A percentile compares a stretch with the other conserved stretches of the same genome.
These are phyloP conservation scores for Curvularia sp. DNA, from an alignment of 2,329 filamentous ascomycete genomes.

Conservation along the genomic window DNA sequence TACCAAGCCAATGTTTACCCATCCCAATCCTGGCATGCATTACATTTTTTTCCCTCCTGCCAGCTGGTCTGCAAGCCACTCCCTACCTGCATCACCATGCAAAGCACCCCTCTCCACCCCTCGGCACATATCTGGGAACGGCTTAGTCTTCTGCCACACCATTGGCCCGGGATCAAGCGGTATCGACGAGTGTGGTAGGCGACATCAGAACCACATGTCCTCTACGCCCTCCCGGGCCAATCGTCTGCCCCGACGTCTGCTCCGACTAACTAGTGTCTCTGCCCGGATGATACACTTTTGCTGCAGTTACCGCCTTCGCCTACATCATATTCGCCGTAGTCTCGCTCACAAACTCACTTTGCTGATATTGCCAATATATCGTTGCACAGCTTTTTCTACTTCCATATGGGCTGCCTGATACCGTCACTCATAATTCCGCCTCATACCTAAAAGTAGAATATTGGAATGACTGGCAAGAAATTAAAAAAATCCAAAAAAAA, in stretches of 20 bases:
- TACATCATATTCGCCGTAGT: constrained; percentile 6
- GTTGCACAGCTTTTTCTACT: background rate
- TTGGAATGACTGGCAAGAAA: background rate
- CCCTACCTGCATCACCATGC: constrained; percentile 25
- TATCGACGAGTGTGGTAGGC: constrained; percentile 26
- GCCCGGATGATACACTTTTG: constrained; percentile 4
- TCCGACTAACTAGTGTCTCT: constrained; percentile 8
- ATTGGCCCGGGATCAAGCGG: constrained; percentile 23
- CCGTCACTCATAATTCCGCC: background rate
- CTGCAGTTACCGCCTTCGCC: constrained; percentile 1
- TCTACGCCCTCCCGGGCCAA: constrained; percentile 25
- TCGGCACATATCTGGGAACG: constrained; percentile 34
- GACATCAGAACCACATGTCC: constrained; percentile 35
- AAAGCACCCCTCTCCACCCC: constrained; percentile 14
- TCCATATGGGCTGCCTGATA: background rate
- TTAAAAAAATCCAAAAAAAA: background rate
- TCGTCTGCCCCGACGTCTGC: constrained; percentile 14
- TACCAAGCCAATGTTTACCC: constrained; percentile 13
- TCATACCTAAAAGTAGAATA: background rate
- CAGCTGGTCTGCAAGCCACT: constrained; percentile 34
- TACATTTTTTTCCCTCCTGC: constrained; percentile 15
- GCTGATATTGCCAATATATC: constrained; percentile 18
- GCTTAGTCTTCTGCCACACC: constrained; percentile 28
- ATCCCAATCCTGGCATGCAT: constrained; percentile 13
- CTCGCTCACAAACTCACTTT: background rate